Evolutionary conservation across 169 alveolate genomes (phyloP).

Genomic region (Eimeria maxima): DNA sequence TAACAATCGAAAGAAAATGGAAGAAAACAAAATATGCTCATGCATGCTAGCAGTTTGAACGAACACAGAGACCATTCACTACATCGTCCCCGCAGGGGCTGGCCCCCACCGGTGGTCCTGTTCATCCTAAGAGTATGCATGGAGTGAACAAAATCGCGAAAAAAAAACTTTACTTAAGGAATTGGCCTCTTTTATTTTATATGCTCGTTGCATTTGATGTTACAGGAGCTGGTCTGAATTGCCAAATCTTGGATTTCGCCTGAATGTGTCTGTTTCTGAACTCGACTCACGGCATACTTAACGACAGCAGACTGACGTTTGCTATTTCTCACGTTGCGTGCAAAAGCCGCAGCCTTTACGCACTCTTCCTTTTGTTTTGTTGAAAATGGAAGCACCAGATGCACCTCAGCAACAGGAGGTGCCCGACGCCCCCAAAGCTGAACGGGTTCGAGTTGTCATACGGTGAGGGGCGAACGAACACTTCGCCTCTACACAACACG

Average conservation of each 20-base stretch:
- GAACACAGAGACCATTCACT: background rate
- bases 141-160: background rate
- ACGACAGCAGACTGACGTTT: background rate
- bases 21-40: background rate
- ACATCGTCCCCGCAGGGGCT: constrained; percentile 40
- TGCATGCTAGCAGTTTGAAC: background rate
- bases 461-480: constrained; percentile 51
- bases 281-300: background rate
- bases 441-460: constrained; percentile 66
- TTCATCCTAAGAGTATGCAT: background rate
- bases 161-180: background rate
- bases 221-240: background rate
- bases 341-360: background rate
- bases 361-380: background rate
- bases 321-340: background rate
- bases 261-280: background rate
- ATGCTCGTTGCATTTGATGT: background rate
- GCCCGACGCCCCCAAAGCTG: constrained; percentile 46
- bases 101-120: constrained; percentile 57
- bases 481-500: background rate
- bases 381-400: constrained; percentile 36
- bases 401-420: constrained; percentile 45
- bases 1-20: background rate
- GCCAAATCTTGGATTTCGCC: background rate
- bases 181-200: background rate